phyloP scores from a whole-genome alignment of 352 stramenopile genomes.

The Globisporangium iwayamae region DNA sequence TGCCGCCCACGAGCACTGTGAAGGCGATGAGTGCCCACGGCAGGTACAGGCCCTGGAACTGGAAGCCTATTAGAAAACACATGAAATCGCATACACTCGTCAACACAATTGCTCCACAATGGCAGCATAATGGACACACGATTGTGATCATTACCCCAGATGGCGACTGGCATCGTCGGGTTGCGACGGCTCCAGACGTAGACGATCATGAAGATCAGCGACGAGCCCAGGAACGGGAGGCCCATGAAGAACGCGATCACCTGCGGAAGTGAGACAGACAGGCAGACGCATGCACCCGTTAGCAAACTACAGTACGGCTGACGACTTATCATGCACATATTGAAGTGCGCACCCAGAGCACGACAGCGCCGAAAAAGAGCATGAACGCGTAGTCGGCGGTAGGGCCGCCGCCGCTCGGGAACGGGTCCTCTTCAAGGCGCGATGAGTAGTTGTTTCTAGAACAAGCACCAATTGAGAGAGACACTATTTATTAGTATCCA shows the following conservation, averaged over 20 bases:
- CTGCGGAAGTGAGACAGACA: slow-evolving; percentile 21
- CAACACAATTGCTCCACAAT: background rate
- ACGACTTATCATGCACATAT: background rate
- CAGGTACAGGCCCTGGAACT: slow-evolving; percentile 84
- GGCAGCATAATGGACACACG: background rate
- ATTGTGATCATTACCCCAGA: slow-evolving; percentile 56
- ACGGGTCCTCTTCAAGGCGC: slow-evolving; percentile 81
- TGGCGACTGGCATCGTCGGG: slow-evolving; percentile 70
- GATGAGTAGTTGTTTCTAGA: slow-evolving; percentile 79
- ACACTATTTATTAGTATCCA: background rate
- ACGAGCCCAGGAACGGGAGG: slow-evolving; percentile 77
- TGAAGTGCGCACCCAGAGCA: slow-evolving; percentile 65
- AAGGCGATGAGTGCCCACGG: slow-evolving; percentile 89
- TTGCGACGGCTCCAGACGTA: slow-evolving; percentile 90
- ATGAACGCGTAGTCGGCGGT: slow-evolving; percentile 89
- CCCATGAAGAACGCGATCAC: slow-evolving; percentile 82
- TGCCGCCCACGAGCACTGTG: slow-evolving; percentile 82
- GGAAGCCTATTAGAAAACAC: slow-evolving; percentile 51
- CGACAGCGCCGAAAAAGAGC: slow-evolving; percentile 76
- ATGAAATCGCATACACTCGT: background rate
- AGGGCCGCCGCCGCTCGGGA: slow-evolving; percentile 69
- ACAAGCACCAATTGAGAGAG: background rate
- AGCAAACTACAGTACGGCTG: background rate
- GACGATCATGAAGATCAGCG: slow-evolving; percentile 90
- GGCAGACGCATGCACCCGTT: background rate